A percentile compares a stretch with the other conserved stretches of the same genome.
Conservation (phyloP, 2,329 filamentous ascomycete species). For the Pseudomassariella vexata region DNA sequence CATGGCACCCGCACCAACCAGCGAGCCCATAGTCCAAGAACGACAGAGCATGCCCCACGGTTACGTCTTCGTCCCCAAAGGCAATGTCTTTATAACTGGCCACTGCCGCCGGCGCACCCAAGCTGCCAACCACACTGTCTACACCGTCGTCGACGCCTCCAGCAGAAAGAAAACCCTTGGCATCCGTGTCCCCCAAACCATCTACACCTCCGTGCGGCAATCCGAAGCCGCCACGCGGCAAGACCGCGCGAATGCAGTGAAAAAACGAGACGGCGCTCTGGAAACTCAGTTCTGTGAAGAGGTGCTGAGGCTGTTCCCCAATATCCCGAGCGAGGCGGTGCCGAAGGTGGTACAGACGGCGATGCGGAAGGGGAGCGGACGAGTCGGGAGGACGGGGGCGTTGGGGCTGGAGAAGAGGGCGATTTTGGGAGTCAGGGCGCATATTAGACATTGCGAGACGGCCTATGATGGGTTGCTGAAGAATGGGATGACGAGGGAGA, state of each 20-base stretch:
- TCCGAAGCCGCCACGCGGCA: constrained; percentile 18
- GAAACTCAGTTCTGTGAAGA: constrained; percentile 26
- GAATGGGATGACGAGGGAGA: background rate
- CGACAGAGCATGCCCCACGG: constrained; percentile 27
- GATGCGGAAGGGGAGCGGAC: constrained; percentile 36
- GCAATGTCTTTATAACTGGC: constrained; percentile 34
- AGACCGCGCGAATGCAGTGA: constrained; percentile 24
- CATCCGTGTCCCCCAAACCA: constrained; percentile 30
- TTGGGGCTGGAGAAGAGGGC: constrained; percentile 33
- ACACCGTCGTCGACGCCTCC: constrained; percentile 24
- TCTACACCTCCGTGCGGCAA: constrained; percentile 22
- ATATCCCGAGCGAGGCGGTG: constrained; percentile 28
- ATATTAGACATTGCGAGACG: constrained; percentile 42
- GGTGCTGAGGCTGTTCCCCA: constrained; percentile 32
- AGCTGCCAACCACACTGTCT: constrained; percentile 25
- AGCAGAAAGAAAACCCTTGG: constrained; percentile 21
- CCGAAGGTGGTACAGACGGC: constrained; percentile 31
- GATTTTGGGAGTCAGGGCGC: constrained; percentile 39
- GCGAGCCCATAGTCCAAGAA: constrained; percentile 18
- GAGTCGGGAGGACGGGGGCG: constrained; percentile 39
- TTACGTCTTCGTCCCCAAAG: constrained; percentile 35
- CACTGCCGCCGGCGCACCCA: constrained; percentile 33
- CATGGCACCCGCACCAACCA: no score
- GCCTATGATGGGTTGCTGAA: constrained; percentile 36
- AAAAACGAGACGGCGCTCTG: constrained; percentile 26